Conservation (phyloP, 139 green algal genomes). For the Nannochloris sp. region DNA sequence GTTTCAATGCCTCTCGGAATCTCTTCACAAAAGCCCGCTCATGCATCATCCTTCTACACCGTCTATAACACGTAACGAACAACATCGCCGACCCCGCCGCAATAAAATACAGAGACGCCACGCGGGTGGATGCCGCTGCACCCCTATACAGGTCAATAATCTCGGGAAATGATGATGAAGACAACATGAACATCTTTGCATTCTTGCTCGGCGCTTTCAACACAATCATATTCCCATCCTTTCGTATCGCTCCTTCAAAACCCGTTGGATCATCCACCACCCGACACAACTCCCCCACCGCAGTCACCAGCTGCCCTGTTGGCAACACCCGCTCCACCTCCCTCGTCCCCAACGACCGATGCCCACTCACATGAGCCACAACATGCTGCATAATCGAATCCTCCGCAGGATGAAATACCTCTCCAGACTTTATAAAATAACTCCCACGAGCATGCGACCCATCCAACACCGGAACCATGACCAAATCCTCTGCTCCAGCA, state of each 20-base stretch:
- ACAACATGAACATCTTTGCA: background rate
- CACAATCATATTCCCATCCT: constrained; percentile 5
- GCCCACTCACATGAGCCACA: constrained; percentile 5
- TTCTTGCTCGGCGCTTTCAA: background rate
- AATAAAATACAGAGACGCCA: constrained; percentile 3
- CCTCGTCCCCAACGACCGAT: constrained; percentile 6
- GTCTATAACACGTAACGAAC: background rate
- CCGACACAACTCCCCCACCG: constrained; percentile 18
- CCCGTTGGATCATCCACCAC: constrained; percentile 10
- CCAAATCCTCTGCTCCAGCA: background rate
- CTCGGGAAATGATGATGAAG: background rate
- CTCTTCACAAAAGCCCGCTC: background rate
- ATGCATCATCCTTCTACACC: background rate
- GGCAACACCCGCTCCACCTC: constrained; percentile 12
- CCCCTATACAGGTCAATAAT: constrained; percentile 13
- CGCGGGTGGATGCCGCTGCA: background rate
- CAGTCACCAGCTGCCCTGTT: constrained; percentile 14
- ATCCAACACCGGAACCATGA: constrained; percentile 17
- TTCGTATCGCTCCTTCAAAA: constrained; percentile 17
- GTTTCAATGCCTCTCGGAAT: background rate
- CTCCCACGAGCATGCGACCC: constrained; percentile 8
- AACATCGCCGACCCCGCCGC: constrained; percentile 16
- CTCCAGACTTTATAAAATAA: constrained; percentile 13
- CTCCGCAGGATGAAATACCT: constrained; percentile 1
- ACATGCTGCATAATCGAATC: background rate